These are phyloP conservation scores for Tricladium varicosporioides DNA, from an alignment of 2,329 filamentous ascomycete genomes.

Conservation along the genomic window DNA sequence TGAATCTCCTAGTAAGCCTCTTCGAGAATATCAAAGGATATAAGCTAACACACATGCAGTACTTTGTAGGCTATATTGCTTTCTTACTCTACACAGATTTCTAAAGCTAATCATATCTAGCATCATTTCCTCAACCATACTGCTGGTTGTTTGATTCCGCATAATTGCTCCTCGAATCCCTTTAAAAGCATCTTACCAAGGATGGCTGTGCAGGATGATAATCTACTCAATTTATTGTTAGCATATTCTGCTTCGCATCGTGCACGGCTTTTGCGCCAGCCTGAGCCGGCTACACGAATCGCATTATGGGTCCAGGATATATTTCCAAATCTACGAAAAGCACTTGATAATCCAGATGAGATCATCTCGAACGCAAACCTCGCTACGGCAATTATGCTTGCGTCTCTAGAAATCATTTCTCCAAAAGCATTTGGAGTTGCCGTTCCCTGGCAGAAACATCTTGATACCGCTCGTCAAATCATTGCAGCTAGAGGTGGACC, in stretches of 20 bases:
- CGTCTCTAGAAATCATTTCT: slow-evolving; percentile 79
- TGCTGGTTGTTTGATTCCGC: slow-evolving; percentile 56
- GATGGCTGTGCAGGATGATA: slow-evolving; percentile 67
- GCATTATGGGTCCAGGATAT: slow-evolving; percentile 77
- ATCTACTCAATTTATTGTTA: slow-evolving; percentile 73
- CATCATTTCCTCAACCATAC: slow-evolving; percentile 76
- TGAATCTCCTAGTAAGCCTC: slow-evolving; percentile 62
- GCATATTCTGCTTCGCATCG: slow-evolving; percentile 85
- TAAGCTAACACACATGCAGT: slow-evolving; percentile 33
- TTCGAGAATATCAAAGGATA: background rate
- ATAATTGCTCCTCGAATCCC: slow-evolving; percentile 52
- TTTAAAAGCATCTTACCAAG: slow-evolving; percentile 49
- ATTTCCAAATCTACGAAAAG: slow-evolving; percentile 68
- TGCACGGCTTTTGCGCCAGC: slow-evolving; percentile 69
- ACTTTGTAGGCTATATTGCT: slow-evolving; percentile 42
- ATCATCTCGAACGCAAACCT: slow-evolving; percentile 71
- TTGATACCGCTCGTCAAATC: slow-evolving; percentile 72
- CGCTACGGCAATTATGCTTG: slow-evolving; percentile 81
- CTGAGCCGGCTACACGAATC: slow-evolving; percentile 74
- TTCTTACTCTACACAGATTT: background rate
- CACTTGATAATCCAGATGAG: slow-evolving; percentile 58
- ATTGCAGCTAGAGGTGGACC: slow-evolving; percentile 65
- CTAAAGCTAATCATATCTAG: slow-evolving; percentile 26
- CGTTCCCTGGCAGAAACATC: slow-evolving; percentile 77
- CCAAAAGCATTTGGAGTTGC: slow-evolving; percentile 78